Base-by-base conservation (phyloP, 2,329 filamentous ascomycete genomes). In the Fusarium coffeatum region DNA sequence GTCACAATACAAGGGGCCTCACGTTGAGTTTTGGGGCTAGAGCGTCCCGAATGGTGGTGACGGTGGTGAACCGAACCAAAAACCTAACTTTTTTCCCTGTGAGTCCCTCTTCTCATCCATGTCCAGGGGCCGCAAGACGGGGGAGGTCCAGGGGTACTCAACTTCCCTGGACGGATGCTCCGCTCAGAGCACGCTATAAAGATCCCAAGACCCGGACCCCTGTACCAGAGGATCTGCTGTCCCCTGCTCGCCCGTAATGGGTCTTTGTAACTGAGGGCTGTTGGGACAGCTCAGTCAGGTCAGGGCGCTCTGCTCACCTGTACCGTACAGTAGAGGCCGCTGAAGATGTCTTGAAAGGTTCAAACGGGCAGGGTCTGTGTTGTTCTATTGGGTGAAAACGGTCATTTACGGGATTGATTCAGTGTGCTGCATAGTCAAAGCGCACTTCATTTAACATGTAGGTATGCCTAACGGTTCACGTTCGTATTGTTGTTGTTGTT, bases 211-310 rank as follows among this genome's bases (percentile, higher is more conserved):
- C 28, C 37, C 28, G 42, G 54, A 25, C 50, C 67, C 67, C 58
- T 70, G 58, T 58, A 71, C 57, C 64, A 71, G 67, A 68, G 67
- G 67, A 69, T 68, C 67, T 68, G 53, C 63, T 66, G 49, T 55
- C 62, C 43, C 32, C 56, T 51, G 15, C 41, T 43, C 55, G 51
- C 54, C 34, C 47, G 28, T 43, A 30, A 41, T 59, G 37, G 30
- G 32, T 32, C 27, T 28, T 45, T 37, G 28, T 6, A 6, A 40
- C 42, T 50, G 28, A 59, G 64, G 67, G 59, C 68, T 71, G 68
- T 23, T 51, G 55, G 18, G 23, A 16, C 49, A 53, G 32, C 32
- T 34, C 32, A 34, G 49, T 37, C 49, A 53, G 49, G 49, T 37
- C 49, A 53, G 49, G 49, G 49, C 49, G 49, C 49, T 50, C 30